These are phyloP conservation scores for Helianthus annuus DNA, from an alignment of 129 eudicot genomes.

Conservation along the genomic window DNA sequence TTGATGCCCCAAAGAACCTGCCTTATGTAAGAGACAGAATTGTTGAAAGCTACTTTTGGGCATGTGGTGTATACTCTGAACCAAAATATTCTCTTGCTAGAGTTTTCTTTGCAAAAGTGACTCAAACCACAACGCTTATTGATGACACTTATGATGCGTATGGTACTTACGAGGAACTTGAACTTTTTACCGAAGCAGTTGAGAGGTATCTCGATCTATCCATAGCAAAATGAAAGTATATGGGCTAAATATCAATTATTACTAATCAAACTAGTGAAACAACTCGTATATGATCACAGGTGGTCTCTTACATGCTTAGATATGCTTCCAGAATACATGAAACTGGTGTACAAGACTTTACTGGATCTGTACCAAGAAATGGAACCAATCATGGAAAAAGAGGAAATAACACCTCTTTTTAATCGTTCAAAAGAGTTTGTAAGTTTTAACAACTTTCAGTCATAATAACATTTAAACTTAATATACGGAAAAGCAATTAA, in stretches of 20 bases:
- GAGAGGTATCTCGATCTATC: conserved; percentile 1
- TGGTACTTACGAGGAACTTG: conserved; percentile 1
- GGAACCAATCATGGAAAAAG: not conserved
- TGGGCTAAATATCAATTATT: not conserved
- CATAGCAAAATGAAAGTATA: not conserved
- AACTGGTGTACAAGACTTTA: not conserved
- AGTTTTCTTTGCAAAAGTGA: not conserved
- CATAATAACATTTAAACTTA: not conserved
- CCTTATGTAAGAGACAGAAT: conserved; percentile 5
- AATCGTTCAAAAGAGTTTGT: conserved; percentile 2
- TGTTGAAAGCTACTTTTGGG: conserved; percentile 21
- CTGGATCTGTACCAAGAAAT: conserved; percentile 6
- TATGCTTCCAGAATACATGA: conserved; percentile 8
- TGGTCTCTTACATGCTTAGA: conserved; percentile 10
- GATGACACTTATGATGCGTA: conserved; percentile 21
- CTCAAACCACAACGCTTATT: not conserved
- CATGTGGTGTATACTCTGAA: not conserved
- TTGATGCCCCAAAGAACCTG: not conserved
- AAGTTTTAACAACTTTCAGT: not conserved
- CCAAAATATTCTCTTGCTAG: conserved; percentile 6
- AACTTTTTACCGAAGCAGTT: not conserved
- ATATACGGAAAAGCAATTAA: not conserved
- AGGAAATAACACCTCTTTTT: not conserved
- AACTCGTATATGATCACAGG: not conserved
- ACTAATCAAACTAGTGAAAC: no score